Evolutionary conservation across 768 basidiomycete species (phyloP), one percentile per base, ranked within the genome.

Genomic region (Kwoniella newhampshirensis): DNA sequence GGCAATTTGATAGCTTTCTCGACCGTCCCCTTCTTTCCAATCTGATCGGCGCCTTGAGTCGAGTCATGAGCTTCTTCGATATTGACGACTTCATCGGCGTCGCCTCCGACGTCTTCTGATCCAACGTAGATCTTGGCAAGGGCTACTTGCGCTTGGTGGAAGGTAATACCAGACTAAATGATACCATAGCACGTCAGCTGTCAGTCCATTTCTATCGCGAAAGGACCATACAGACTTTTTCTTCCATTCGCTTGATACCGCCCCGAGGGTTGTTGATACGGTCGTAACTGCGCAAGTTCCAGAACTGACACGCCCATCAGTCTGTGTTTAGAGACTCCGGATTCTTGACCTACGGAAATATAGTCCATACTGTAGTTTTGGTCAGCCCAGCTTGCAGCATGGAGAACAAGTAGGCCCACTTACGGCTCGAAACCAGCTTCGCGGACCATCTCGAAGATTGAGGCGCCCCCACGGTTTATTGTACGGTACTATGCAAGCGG

Each of bases 231-330:
- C 65, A 62, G 18, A 74, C 76, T 18, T 60, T 78, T 51, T 82
- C 70, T 73, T 94, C 89, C 82, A 88, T 88, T 63, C 83, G 63
- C 48, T 80, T 75, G 73, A 94, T 87, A 67, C 85, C 74, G 13
- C 79, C 75, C 41, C 70, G 80, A 79, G 72, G 75, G 30, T 54
- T 66, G 68, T 91, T 92, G 69, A 93, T 89, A 23, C 92, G 81
- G 71, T 97, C 93, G 72, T 93, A 99, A 1, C 86, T 80, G 27
- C 96, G 83, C 23, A 99, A 81, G 77, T 98, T 91, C 79, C 89
- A 97, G 81, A 96, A 91, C 11, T 71, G 25, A 7, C 1, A 26
- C 11, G 0, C 3, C 8, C 18, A 44, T 67, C 45, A 63, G 69
- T 50, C 43, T n/a, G n/a, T n/a, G 4, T 26, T 18, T 17, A 4